Evolutionary conservation across 2,329 filamentous ascomycete genomes (phyloP).

Genomic region (Zymoseptoria passerinii): DNA sequence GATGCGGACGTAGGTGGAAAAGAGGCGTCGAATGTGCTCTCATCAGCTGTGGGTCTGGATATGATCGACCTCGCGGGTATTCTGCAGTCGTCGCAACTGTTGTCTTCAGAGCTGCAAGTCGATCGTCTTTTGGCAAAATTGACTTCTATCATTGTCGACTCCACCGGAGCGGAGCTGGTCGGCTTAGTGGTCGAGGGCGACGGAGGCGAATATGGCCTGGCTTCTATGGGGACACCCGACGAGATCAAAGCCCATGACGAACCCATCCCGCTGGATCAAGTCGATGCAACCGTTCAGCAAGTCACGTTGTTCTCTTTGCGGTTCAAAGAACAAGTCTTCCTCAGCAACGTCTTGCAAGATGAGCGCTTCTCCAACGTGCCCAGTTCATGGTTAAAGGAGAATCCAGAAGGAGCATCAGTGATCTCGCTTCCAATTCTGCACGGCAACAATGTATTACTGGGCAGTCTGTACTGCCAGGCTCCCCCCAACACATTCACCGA

Average conservation of each 20-base stretch:
- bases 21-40: slow-evolving; percentile 27
- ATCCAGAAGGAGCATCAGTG: slow-evolving; percentile 63
- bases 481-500: slow-evolving; percentile 70
- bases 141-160: slow-evolving; percentile 72
- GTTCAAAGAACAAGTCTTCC: slow-evolving; percentile 66
- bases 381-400: slow-evolving; percentile 58
- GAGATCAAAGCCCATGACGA: slow-evolving; percentile 60
- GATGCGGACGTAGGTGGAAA: slow-evolving; percentile 28
- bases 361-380: slow-evolving; percentile 71
- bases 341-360: slow-evolving; percentile 64
- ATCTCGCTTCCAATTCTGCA: slow-evolving; percentile 75
- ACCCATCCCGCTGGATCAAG: slow-evolving; percentile 54
- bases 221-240: slow-evolving; percentile 65
- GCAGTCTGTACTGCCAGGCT: slow-evolving; percentile 68
- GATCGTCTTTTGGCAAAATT: slow-evolving; percentile 71
- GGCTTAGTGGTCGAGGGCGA: slow-evolving; percentile 67
- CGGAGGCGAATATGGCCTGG: slow-evolving; percentile 59
- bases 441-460: slow-evolving; percentile 57
- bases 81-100: slow-evolving; percentile 67
- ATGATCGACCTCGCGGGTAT: slow-evolving; percentile 78
- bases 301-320: slow-evolving; percentile 69
- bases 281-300: slow-evolving; percentile 64
- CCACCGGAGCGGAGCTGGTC: slow-evolving; percentile 64
- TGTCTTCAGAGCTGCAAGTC: slow-evolving; percentile 68
- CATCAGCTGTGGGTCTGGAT: slow-evolving; percentile 59